Conservation (phyloP, 1,139 yeast species). For the Suhomyces ambrosiae region DNA sequence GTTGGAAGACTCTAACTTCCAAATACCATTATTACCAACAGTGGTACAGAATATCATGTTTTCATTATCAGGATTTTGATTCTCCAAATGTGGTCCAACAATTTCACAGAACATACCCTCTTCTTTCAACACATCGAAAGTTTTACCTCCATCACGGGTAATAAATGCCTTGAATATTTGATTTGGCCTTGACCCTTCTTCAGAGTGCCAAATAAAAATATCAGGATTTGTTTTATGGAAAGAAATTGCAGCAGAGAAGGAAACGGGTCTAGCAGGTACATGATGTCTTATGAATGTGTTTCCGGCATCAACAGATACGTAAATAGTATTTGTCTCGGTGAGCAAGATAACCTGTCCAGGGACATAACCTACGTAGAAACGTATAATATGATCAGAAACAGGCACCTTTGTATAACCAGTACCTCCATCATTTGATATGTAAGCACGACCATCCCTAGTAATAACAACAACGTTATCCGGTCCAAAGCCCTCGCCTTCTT, state of each 20-base stretch:
- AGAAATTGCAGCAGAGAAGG: conserved; percentile 42
- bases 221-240: conserved; percentile 60
- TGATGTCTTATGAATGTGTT: conserved; percentile 45
- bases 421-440: conserved; percentile 82
- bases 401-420: conserved; percentile 52
- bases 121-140: conserved; percentile 55
- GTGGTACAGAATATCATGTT: conserved; percentile 67
- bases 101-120: conserved; percentile 66
- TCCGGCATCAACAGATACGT: conserved; percentile 71
- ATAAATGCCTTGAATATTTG: conserved; percentile 54
- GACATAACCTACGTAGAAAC: conserved; percentile 60
- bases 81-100: conserved; percentile 54
- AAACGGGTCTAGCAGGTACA: conserved; percentile 49
- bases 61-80: conserved; percentile 35
- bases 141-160: conserved; percentile 64
- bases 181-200: conserved; percentile 53
- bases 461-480: conserved; percentile 77
- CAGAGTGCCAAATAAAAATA: conserved; percentile 73
- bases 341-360: conserved; percentile 67
- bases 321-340: conserved; percentile 53
- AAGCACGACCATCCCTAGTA: conserved; percentile 54
- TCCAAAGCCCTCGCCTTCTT: conserved; percentile 36
- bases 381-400: conserved; percentile 51
- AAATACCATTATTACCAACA: conserved; percentile 27
- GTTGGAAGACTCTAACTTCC: conserved; percentile 49